Conservation (phyloP, 768 basidiomycete species). For the Mycena vulgaris region DNA sequence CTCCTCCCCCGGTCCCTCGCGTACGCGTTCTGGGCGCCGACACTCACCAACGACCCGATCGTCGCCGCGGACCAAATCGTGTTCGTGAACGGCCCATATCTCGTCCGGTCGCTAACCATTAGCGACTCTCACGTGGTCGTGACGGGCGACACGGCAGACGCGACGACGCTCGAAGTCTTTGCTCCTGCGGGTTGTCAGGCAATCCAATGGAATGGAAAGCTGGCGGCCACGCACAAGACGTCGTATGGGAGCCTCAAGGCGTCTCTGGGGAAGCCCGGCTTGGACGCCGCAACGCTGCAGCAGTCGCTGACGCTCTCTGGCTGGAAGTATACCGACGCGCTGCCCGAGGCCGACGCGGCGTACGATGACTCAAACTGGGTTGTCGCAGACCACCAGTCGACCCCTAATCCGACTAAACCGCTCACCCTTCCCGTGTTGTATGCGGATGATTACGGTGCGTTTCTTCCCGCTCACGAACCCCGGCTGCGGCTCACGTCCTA, state of each 20-base stretch:
- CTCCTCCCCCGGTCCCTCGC: constrained; percentile 47
- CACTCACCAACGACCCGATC: constrained; percentile 56
- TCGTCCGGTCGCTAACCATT: constrained; percentile 54
- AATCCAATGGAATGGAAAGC: constrained; percentile 68
- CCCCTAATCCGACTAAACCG: constrained; percentile 28
- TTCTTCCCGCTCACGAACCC: background rate
- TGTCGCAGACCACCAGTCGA: constrained; percentile 63
- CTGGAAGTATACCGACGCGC: constrained; percentile 68
- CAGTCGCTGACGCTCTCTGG: constrained; percentile 43
- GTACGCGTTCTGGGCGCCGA: constrained; percentile 70
- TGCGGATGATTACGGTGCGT: constrained; percentile 34
- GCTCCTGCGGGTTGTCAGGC: constrained; percentile 55
- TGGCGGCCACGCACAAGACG: constrained; percentile 41
- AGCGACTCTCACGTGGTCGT: constrained; percentile 56
- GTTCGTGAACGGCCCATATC: constrained; percentile 59
- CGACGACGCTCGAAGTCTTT: constrained; percentile 61
- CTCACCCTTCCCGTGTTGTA: constrained; percentile 29
- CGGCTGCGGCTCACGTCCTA: background rate
- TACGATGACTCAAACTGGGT: constrained; percentile 69
- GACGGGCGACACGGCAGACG: constrained; percentile 66
- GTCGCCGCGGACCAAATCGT: constrained; percentile 66
- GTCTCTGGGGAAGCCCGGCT: constrained; percentile 45
- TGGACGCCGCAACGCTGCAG: constrained; percentile 38
- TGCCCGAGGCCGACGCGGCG: constrained; percentile 63
- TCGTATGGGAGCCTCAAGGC: constrained; percentile 53